These are phyloP conservation scores for Prunus armeniaca DNA, from an alignment of 306 rosid species.

Conservation along the genomic window DNA sequence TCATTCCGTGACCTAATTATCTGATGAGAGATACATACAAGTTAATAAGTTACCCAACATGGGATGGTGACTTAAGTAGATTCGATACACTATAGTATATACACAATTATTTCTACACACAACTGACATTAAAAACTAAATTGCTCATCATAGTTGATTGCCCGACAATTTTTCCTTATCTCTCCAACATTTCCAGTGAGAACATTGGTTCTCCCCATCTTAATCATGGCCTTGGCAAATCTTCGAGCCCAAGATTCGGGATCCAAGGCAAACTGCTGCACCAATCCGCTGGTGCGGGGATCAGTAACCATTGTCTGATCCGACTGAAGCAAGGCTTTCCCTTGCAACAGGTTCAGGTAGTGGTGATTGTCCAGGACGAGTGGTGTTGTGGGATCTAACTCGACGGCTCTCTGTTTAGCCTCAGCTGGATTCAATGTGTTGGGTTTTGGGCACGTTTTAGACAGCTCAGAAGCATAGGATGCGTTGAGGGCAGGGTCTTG, in stretches of 20 bases:
- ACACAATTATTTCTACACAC: not conserved
- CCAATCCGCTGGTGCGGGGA: slow-evolving; percentile 33
- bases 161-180: slow-evolving; percentile 55
- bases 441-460: slow-evolving; percentile 15
- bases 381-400: slow-evolving; percentile 53
- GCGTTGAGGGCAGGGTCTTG: slow-evolving; percentile 29
- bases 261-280: slow-evolving; percentile 30
- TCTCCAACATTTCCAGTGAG: slow-evolving; percentile 42
- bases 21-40: too few species aligned
- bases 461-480: slow-evolving; percentile 4
- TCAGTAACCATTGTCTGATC: slow-evolving; percentile 40
- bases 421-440: not conserved
- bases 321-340: slow-evolving; percentile 34
- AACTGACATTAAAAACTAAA: not conserved
- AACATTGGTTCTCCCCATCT: slow-evolving; percentile 29
- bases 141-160: slow-evolving; percentile 13
- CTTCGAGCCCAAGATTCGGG: slow-evolving; percentile 14
- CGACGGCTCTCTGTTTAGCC: not conserved
- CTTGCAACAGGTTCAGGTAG: slow-evolving; percentile 31
- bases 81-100: not conserved
- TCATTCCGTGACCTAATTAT: too few species aligned
- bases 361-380: slow-evolving; percentile 39
- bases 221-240: slow-evolving; percentile 36
- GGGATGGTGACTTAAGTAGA: too few species aligned
- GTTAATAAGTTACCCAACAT: too few species aligned